phyloP scores from a whole-genome alignment of 108 stramenopile genomes.

The Epithemia pelagica region DNA sequence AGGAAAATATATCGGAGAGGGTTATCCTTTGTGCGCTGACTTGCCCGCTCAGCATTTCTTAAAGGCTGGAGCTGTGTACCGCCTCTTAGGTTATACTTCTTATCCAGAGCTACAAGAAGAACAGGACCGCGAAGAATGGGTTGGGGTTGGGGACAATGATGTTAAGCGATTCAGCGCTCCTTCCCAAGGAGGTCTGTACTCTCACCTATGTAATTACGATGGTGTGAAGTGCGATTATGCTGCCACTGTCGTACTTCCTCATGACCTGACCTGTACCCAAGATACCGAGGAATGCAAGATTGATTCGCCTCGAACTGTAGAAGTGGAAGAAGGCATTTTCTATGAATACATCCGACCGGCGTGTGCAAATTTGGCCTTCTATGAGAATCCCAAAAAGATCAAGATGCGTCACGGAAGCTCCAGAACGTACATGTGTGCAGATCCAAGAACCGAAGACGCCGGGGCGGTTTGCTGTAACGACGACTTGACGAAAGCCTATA shows the following conservation, averaged over 20 bases:
- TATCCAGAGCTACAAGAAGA: conserved; percentile 21
- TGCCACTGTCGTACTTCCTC: conserved; percentile 11
- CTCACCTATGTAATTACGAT: conserved; percentile 20
- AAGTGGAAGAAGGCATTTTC: conserved; percentile 37
- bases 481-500: background rate
- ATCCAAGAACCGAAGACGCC: background rate
- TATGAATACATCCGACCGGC: conserved; percentile 47
- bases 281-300: conserved; percentile 35
- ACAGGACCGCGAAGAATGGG: conserved; percentile 2
- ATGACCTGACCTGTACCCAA: conserved; percentile 31
- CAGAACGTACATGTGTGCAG: conserved; percentile 2
- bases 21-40: conserved; percentile 38
- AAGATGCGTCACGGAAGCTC: conserved; percentile 8
- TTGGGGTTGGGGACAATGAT: background rate
- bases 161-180: conserved; percentile 14
- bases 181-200: conserved; percentile 13
- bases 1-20: conserved; percentile 41
- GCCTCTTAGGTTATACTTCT: conserved; percentile 34
- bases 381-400: conserved; percentile 23
- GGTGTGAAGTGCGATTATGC: conserved; percentile 19
- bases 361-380: conserved; percentile 48
- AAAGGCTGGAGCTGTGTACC: conserved; percentile 36
- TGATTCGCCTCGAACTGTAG: conserved; percentile 41
- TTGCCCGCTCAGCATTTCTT: conserved; percentile 34
- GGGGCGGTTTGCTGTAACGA: background rate